Percentiles rank a stretch among this genome's conserved stretches.
These are phyloP conservation scores for Aspergillus bridgeri DNA, from an alignment of 495 filamentous ascomycete species.

Conservation along the genomic window DNA sequence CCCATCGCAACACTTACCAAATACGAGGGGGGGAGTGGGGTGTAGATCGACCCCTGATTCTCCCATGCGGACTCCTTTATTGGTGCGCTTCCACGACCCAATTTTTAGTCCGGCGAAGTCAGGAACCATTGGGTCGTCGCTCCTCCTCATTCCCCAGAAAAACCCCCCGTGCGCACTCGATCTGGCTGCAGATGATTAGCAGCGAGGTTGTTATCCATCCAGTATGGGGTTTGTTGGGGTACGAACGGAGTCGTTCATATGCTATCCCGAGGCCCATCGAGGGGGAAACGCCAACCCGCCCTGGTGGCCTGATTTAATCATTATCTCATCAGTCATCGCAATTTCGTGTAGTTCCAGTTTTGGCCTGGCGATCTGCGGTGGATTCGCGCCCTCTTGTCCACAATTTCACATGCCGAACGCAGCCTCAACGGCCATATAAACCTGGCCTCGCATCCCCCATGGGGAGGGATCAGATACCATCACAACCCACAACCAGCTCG, in stretches of 20 bases:
- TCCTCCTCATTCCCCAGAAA: neutral
- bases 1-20: neutral
- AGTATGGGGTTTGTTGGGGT: neutral
- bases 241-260: neutral
- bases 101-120: neutral
- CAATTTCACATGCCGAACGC: conserved; percentile 4
- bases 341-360: neutral
- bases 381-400: neutral
- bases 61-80: neutral
- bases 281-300: neutral
- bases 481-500: neutral
- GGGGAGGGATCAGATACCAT: neutral
- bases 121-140: neutral
- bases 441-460: neutral
- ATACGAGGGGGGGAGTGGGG: neutral
- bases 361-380: conserved; percentile 1
- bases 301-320: neutral
- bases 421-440: conserved; percentile 9
- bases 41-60: neutral
- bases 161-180: neutral
- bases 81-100: neutral
- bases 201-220: neutral
- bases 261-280: neutral
- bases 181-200: neutral
- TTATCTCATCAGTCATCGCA: neutral